phyloP scores from a whole-genome alignment of 208 protist species.

The Leishmania amazonensis region DNA sequence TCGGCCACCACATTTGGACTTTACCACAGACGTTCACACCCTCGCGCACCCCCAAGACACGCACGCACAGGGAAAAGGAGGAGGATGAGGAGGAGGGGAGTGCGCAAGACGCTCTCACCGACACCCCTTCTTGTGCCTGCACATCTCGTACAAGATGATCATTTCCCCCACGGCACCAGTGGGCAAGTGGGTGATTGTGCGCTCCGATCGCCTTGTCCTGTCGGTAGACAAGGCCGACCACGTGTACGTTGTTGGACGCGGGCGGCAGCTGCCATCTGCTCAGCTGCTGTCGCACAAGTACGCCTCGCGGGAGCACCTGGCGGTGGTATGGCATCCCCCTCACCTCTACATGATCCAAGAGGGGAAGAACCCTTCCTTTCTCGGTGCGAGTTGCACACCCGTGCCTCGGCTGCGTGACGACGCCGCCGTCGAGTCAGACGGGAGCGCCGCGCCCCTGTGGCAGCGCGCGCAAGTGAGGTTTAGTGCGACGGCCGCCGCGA shows the following conservation, averaged over 20 bases:
- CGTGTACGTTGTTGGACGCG: slow-evolving; percentile 51
- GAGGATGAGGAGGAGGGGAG: too few relatives aligned
- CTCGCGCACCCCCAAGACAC: background rate
- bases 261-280: slow-evolving; percentile 36
- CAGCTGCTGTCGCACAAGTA: slow-evolving; percentile 67
- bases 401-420: slow-evolving; percentile 16
- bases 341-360: slow-evolving; percentile 41
- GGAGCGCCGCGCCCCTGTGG: background rate
- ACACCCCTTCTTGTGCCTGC: background rate
- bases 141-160: background rate
- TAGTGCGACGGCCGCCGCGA: background rate
- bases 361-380: slow-evolving; percentile 78
- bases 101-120: background rate
- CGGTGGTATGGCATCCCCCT: slow-evolving; percentile 40
- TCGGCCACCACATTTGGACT: background rate
- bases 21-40: background rate
- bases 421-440: background rate
- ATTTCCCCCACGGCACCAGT: background rate
- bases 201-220: slow-evolving; percentile 57
- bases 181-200: slow-evolving; percentile 62
- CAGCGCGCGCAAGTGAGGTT: slow-evolving; percentile 12
- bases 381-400: slow-evolving; percentile 25
- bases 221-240: slow-evolving; percentile 40
- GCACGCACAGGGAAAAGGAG: background rate
- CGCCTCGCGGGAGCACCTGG: slow-evolving; percentile 66